These are phyloP conservation scores for Vigna angularis DNA, from an alignment of 306 rosid genomes.

Conservation along the genomic window DNA sequence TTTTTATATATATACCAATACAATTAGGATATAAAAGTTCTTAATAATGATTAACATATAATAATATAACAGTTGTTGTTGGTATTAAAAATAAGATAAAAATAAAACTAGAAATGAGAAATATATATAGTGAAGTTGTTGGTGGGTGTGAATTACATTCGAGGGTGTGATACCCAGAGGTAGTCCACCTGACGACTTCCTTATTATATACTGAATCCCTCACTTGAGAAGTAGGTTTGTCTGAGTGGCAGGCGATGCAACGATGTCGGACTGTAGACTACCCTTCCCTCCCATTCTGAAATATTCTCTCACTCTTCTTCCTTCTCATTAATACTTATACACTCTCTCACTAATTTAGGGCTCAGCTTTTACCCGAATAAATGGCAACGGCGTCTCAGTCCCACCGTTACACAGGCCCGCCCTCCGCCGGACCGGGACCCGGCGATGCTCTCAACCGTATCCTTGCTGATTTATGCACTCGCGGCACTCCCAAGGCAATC, in stretches of 20 bases:
- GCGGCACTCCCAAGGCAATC: conserved; percentile 79
- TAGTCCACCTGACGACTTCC: too few species aligned
- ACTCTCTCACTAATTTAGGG: conserved; percentile 38
- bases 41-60: too few species aligned
- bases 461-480: conserved; percentile 86
- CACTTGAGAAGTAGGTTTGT: background rate
- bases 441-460: conserved; percentile 87
- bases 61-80: too few species aligned
- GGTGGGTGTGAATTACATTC: too few species aligned
- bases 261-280: conserved; percentile 30
- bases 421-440: conserved; percentile 65
- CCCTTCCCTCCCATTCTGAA: background rate
- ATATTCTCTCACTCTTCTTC: background rate
- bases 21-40: too few species aligned
- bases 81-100: too few species aligned
- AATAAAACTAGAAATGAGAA: too few species aligned
- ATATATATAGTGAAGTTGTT: too few species aligned
- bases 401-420: conserved; percentile 62
- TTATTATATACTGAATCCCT: background rate
- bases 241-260: background rate
- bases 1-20: too few species aligned
- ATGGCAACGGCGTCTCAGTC: conserved; percentile 69
- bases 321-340: too few species aligned
- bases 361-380: conserved; percentile 10
- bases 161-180: too few species aligned